Evolutionary conservation across 345 rosid genomes (phyloP).

Genomic region (Erysimum cheiranthoides): DNA sequence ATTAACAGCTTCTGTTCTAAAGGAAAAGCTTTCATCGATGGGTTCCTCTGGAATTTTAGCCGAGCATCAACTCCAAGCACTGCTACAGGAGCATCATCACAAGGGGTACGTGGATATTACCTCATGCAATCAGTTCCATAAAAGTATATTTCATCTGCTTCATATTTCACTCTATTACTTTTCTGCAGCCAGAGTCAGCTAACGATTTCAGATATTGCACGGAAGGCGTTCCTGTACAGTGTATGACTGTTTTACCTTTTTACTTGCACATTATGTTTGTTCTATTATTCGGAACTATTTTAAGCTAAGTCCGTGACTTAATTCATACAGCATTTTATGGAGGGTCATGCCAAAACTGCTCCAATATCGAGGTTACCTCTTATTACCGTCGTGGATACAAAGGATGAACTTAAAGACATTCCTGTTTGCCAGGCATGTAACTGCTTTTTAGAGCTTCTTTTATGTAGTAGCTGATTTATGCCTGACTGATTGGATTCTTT

Average conservation of each 20-base stretch:
- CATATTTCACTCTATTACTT: conserved; percentile 24
- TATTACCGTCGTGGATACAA: conserved; percentile 68
- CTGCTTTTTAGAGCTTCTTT: conserved; percentile 27
- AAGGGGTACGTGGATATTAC: conserved; percentile 72
- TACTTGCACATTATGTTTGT: not conserved
- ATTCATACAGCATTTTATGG: conserved; percentile 89
- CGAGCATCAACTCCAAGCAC: conserved; percentile 98
- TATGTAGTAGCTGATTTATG: conserved; percentile 34
- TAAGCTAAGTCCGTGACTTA: conserved; percentile 32
- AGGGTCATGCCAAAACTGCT: conserved; percentile 92
- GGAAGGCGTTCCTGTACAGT: conserved; percentile 97
- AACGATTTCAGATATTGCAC: conserved; percentile 89
- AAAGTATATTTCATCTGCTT: conserved; percentile 22
- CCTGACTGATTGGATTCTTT: conserved; percentile 48
- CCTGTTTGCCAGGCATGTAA: conserved; percentile 84
- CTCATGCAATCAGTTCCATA: conserved; percentile 18
- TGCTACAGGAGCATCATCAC: conserved; percentile 81
- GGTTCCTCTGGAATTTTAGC: conserved; percentile 98
- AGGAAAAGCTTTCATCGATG: conserved; percentile 89
- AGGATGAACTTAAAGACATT: conserved; percentile 77
- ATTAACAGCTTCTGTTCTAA: conserved; percentile 87
- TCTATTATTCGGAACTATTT: conserved; percentile 20
- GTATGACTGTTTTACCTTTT: conserved; percentile 57
- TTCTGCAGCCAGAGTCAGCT: conserved; percentile 78
- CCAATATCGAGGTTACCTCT: conserved; percentile 97